phyloP scores from a whole-genome alignment of 768 basidiomycete species.

The Rhizopogon salebrosus region DNA sequence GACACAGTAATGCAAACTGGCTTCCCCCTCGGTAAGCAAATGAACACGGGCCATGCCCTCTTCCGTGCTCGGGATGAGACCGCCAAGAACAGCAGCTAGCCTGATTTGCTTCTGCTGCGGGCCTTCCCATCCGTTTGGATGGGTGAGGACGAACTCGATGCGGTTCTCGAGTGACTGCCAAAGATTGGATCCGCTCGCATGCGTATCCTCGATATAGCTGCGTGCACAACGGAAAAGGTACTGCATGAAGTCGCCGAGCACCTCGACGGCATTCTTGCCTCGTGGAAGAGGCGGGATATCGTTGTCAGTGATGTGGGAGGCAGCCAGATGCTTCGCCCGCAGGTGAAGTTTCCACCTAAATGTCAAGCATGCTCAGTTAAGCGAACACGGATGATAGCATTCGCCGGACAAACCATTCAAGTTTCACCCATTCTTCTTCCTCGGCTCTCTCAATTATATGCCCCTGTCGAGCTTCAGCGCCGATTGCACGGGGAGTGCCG shows the following conservation, averaged over 20 bases:
- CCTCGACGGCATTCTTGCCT: slow-evolving; percentile 34
- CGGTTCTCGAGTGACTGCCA: slow-evolving; percentile 39
- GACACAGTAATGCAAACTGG: slow-evolving; percentile 54
- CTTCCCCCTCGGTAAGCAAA: slow-evolving; percentile 63
- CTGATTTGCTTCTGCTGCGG: slow-evolving; percentile 54
- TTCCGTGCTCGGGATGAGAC: slow-evolving; percentile 38
- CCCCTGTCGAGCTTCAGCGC: slow-evolving; percentile 40
- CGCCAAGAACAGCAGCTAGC: slow-evolving; percentile 44
- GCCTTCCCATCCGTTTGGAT: slow-evolving; percentile 66
- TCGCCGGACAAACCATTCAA: slow-evolving; percentile 34
- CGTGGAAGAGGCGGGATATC: slow-evolving; percentile 37
- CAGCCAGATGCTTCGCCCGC: slow-evolving; percentile 28
- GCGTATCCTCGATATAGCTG: slow-evolving; percentile 43
- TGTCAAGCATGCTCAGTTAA: neutral
- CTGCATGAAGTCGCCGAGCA: slow-evolving; percentile 43
- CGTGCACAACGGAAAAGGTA: slow-evolving; percentile 41
- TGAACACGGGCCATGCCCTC: slow-evolving; percentile 39
- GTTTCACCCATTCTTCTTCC: slow-evolving; percentile 41
- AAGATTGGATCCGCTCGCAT: slow-evolving; percentile 35
- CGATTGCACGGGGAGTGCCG: slow-evolving; percentile 35
- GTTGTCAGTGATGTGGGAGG: slow-evolving; percentile 25
- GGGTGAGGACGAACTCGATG: slow-evolving; percentile 50
- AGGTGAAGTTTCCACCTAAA: slow-evolving; percentile 35
- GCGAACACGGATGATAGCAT: neutral
- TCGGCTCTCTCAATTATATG: slow-evolving; percentile 34